These are phyloP conservation scores for Agaricales sp. DNA, from an alignment of 1,284 basidiomycete genomes.

Conservation along the genomic window DNA sequence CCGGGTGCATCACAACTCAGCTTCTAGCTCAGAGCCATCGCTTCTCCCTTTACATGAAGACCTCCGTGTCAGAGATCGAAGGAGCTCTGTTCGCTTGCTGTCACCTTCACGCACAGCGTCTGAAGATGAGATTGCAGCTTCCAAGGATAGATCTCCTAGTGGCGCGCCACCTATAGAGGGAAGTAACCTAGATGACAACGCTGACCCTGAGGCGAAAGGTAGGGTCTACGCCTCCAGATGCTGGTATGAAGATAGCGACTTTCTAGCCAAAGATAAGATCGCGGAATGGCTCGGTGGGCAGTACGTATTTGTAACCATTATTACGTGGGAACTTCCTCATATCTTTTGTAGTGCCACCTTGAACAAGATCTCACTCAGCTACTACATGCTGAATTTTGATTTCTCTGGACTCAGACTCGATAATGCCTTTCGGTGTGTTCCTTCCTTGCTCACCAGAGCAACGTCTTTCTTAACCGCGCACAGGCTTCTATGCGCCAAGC, in stretches of 20 bases:
- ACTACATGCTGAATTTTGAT: slow-evolving; percentile 88
- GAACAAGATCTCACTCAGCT: slow-evolving; percentile 65
- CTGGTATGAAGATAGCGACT: slow-evolving; percentile 82
- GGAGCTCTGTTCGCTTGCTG: neutral
- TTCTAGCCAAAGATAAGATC: slow-evolving; percentile 83
- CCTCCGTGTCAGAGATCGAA: slow-evolving; percentile 28
- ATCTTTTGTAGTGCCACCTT: slow-evolving; percentile 49
- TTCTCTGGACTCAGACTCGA: slow-evolving; percentile 79
- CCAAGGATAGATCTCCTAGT: too few relatives aligned
- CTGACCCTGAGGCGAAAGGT: slow-evolving; percentile 55
- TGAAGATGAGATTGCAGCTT: too few relatives aligned
- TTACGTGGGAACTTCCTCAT: slow-evolving; percentile 12
- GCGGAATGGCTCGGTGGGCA: slow-evolving; percentile 91
- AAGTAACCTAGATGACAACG: slow-evolving; percentile 43
- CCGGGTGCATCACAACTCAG: slow-evolving; percentile 54
- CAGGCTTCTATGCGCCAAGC: slow-evolving; percentile 81
- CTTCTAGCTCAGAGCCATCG: slow-evolving; percentile 72
- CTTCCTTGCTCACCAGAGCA: neutral
- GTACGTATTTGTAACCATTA: slow-evolving; percentile 32
- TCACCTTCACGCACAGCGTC: too few relatives aligned
- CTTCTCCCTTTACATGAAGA: slow-evolving; percentile 45
- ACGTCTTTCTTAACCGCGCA: slow-evolving; percentile 9
- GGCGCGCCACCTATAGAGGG: too few relatives aligned
- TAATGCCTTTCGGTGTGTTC: slow-evolving; percentile 73
- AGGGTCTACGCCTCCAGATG: slow-evolving; percentile 70